Conservation (phyloP, 768 basidiomycete genomes). For the Rhizopogon roseolus region DNA sequence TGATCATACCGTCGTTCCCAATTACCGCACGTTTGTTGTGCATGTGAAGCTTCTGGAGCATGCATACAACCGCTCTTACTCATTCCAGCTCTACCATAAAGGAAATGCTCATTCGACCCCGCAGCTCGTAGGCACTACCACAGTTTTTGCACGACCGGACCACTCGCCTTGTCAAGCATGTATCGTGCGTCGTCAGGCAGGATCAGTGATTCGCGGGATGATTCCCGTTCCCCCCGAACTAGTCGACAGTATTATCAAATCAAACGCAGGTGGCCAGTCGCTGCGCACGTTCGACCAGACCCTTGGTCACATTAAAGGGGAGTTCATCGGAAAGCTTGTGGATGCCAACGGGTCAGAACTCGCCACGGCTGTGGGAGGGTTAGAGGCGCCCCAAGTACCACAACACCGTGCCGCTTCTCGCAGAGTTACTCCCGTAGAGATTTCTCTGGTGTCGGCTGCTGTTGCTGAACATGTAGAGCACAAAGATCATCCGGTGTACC, state of each 20-base stretch:
- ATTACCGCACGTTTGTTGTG: slow-evolving; percentile 22
- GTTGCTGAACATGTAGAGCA: slow-evolving; percentile 16
- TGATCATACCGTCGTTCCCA: slow-evolving; percentile 11
- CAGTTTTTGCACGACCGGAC: slow-evolving; percentile 21
- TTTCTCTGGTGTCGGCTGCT: slow-evolving; percentile 16
- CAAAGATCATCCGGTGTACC: slow-evolving; percentile 10
- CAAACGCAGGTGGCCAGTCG: not conserved
- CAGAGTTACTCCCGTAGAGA: slow-evolving; percentile 14
- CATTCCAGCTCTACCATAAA: slow-evolving; percentile 16
- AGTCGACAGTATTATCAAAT: slow-evolving; percentile 17
- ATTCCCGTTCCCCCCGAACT: slow-evolving; percentile 18
- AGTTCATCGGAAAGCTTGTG: slow-evolving; percentile 12
- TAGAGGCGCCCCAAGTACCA: not conserved
- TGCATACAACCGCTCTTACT: slow-evolving; percentile 18
- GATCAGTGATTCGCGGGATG: slow-evolving; percentile 17
- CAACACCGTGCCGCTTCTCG: not conserved
- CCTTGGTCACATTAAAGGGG: slow-evolving; percentile 7
- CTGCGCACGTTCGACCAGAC: slow-evolving; percentile 10
- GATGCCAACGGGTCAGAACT: slow-evolving; percentile 11
- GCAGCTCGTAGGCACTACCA: slow-evolving; percentile 14
- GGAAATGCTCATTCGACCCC: not conserved
- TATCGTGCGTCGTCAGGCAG: slow-evolving; percentile 10
- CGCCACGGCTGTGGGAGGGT: slow-evolving; percentile 15
- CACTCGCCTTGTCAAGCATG: slow-evolving; percentile 22
- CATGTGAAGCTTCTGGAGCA: slow-evolving; percentile 20